These are phyloP conservation scores for Arabidopsis suecica DNA, from an alignment of 345 rosid species.

Conservation along the genomic window DNA sequence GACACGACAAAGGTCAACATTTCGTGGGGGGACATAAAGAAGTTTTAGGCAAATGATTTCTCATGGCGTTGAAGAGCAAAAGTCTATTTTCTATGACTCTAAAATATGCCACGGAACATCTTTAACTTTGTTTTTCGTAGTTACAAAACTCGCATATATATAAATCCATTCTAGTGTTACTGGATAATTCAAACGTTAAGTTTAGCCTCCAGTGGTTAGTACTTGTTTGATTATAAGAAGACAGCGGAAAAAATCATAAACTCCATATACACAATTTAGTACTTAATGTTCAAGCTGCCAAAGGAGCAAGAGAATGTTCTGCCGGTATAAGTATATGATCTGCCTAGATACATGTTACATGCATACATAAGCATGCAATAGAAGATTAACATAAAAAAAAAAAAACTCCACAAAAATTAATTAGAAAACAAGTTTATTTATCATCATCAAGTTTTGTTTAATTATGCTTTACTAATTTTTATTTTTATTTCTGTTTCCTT, in stretches of 20 bases:
- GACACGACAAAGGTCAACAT: slow-evolving; percentile 45
- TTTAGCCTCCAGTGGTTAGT: background rate
- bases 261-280: background rate
- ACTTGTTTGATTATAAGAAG: background rate
- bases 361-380: too few relatives aligned
- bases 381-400: background rate
- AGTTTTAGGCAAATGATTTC: slow-evolving; percentile 34
- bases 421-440: background rate
- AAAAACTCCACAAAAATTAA: background rate
- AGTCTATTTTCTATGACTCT: slow-evolving; percentile 18
- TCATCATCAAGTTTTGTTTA: background rate
- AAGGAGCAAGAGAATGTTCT: background rate
- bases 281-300: background rate
- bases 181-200: background rate
- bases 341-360: too few relatives aligned
- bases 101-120: background rate
- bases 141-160: background rate
- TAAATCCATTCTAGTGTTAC: background rate
- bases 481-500: background rate
- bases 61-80: slow-evolving; percentile 33
- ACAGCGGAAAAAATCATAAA: background rate
- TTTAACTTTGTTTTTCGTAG: background rate
- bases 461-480: background rate
- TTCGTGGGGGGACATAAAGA: slow-evolving; percentile 36
- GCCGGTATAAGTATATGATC: background rate